Conservation (phyloP, 495 filamentous ascomycete genomes). For the Xylaria longipes region DNA sequence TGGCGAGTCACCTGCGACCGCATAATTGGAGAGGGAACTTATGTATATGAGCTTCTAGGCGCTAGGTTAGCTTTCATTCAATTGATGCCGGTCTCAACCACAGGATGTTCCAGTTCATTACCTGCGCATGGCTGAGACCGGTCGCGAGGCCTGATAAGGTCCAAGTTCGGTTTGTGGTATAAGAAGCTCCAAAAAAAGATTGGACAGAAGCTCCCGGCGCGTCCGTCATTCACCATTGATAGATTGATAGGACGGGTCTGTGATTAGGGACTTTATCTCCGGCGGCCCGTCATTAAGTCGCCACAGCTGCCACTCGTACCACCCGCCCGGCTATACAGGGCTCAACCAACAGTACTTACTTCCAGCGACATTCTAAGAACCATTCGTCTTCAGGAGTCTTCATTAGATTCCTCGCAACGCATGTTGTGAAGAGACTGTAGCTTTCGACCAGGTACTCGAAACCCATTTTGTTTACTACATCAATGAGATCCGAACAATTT, state of each 20-base stretch:
- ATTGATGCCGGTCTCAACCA: not conserved
- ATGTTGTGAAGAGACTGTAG: no score
- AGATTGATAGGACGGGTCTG: conserved; percentile 4
- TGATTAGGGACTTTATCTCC: conserved; percentile 7
- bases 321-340: no score
- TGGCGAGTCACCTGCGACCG: conserved; percentile 72
- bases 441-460: not conserved
- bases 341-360: no score
- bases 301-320: conserved; percentile 6
- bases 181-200: conserved; percentile 15
- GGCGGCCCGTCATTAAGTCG: conserved; percentile 7
- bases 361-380: no score
- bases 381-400: no score
- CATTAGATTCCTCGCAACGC: no score
- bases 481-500: no score
- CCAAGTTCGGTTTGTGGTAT: not conserved
- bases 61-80: conserved; percentile 30
- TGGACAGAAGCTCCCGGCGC: conserved; percentile 21
- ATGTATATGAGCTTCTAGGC: conserved; percentile 35
- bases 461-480: no score
- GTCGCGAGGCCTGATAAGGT: conserved; percentile 8
- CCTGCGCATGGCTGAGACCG: conserved; percentile 41
- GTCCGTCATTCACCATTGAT: conserved; percentile 21
- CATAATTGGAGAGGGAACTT: conserved; percentile 60
- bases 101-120: conserved; percentile 24